Evolutionary conservation across 257 asterid species (phyloP), one percentile per base, ranked within the genome.

Genomic region (Lantana camara): DNA sequence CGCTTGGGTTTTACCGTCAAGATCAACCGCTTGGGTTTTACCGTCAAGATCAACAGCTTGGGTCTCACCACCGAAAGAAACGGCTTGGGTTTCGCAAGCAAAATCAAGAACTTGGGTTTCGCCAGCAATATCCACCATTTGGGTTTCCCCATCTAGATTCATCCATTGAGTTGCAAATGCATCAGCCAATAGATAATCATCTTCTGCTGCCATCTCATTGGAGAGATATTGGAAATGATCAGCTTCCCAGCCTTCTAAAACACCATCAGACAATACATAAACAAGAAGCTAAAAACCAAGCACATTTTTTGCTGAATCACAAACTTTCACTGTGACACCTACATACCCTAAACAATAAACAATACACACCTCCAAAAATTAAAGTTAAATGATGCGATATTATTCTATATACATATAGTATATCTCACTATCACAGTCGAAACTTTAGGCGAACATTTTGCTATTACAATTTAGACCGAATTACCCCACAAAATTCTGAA

Each of bases 161-260:
- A 57, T 24, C 30, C 63, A 60, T 67, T 80, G 84, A 5, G 91
- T 84, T 78, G 84, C 95, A 63, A 80, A 86, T 38, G 73, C 94
- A 64, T 79, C 83, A 23, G 71, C 89, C 57, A 65, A 65, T 14
- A 64, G 67, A 78, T 60, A 75, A n/a, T 73, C 47, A 38, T 87
- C 95, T 44, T 75, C 93, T 42, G 70, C 72, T 41, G 76, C 79
- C 70, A 75, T 38, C 4, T 73, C 70, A 57, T 70, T 45, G 29
- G 57, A 72, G 21, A 71, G 51, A 76, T 46, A 64, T 32, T 22
- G 65, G 42, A 65, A 66, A 59, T 64, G 85, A 68, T 76, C 74
- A 58, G 48, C 72, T 32, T 65, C 77, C 32, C 38, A 69, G 20
- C 61, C 72, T 68, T 73, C 76, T 49, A 41, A 21, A 16, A 70